Conservation (phyloP, 1,284 basidiomycete genomes). For the Apiotrichum akiyoshidainum region DNA sequence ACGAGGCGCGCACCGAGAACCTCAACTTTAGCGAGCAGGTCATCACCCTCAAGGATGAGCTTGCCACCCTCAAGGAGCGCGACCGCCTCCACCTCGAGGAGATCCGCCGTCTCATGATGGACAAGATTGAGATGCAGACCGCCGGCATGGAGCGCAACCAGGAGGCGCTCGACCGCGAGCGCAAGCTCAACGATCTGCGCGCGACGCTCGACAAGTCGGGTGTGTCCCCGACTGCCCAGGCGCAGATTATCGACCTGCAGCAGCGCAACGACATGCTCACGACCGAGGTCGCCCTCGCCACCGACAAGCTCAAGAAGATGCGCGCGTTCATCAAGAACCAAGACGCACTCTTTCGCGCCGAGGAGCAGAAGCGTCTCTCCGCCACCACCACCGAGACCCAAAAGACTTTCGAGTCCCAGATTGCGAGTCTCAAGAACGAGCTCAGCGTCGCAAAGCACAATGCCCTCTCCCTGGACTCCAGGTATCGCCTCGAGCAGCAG, state of each 20-base stretch:
- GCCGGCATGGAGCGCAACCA: constrained; percentile 82
- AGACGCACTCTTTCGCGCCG: constrained; percentile 64
- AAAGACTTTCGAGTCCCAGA: constrained; percentile 64
- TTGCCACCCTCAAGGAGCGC: constrained; percentile 73
- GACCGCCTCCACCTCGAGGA: constrained; percentile 89
- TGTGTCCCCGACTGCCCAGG: constrained; percentile 74
- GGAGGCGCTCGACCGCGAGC: constrained; percentile 65
- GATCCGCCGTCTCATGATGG: constrained; percentile 76
- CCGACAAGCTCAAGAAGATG: constrained; percentile 78
- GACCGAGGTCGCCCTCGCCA: constrained; percentile 66
- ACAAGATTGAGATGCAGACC: constrained; percentile 85
- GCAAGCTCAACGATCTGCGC: constrained; percentile 62
- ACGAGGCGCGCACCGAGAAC: constrained; percentile 85
- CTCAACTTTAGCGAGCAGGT: constrained; percentile 67
- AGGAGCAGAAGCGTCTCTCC: constrained; percentile 41
- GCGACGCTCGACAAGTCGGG: constrained; percentile 69
- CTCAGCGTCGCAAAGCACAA: constrained; percentile 57
- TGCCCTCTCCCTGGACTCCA: constrained; percentile 25
- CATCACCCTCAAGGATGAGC: constrained; percentile 62
- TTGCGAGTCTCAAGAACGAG: constrained; percentile 69
- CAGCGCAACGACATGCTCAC: constrained; percentile 69
- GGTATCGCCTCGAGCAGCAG: constrained; percentile 71
- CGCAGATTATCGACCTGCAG: constrained; percentile 69
- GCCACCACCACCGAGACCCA: constrained; percentile 69
- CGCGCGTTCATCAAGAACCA: constrained; percentile 89